A percentile compares a stretch with the other conserved stretches of the same genome.
phyloP scores from a whole-genome alignment of 306 rosid species.

The Quillaja saponaria region DNA sequence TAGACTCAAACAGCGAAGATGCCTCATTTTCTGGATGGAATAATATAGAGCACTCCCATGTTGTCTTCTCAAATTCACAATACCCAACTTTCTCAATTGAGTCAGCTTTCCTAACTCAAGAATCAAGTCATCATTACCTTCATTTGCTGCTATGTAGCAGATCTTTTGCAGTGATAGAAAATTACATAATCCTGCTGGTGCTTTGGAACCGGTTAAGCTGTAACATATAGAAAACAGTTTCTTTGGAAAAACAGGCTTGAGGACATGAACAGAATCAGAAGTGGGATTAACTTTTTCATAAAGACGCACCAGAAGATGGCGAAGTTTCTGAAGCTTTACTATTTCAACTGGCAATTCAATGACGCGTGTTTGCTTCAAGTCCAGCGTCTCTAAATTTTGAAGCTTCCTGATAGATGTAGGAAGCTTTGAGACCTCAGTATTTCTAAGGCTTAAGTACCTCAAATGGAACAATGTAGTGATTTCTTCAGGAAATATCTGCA shows the following conservation, averaged over 20 bases:
- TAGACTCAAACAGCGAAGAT: constrained; percentile 30
- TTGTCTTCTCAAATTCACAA: constrained; percentile 27
- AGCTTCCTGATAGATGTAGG: too few species aligned
- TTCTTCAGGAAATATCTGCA: constrained; percentile 26
- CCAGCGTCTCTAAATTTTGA: constrained; percentile 37
- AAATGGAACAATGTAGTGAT: constrained; percentile 26
- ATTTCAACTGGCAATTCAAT: constrained; percentile 37
- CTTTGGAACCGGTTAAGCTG: constrained; percentile 32
- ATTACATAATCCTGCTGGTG: constrained; percentile 26
- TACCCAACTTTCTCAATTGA: constrained; percentile 39
- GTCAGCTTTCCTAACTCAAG: constrained; percentile 35
- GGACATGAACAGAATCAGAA: constrained; percentile 1
- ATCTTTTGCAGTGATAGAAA: constrained; percentile 42
- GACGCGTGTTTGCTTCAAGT: constrained; percentile 35
- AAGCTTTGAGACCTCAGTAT: constrained; percentile 26
- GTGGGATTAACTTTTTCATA: constrained; percentile 5
- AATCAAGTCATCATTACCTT: constrained; percentile 9
- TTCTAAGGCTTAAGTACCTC: constrained; percentile 39
- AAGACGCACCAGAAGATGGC: constrained; percentile 27
- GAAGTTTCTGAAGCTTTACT: constrained; percentile 31
- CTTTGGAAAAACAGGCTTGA: too few species aligned
- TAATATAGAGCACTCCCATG: constrained; percentile 36
- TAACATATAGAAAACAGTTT: too few species aligned
- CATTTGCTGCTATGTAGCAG: constrained; percentile 30
- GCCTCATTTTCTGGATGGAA: constrained; percentile 27